Conservation (phyloP, 352 stramenopile genomes). For the Phytopythium mirpurense region DNA sequence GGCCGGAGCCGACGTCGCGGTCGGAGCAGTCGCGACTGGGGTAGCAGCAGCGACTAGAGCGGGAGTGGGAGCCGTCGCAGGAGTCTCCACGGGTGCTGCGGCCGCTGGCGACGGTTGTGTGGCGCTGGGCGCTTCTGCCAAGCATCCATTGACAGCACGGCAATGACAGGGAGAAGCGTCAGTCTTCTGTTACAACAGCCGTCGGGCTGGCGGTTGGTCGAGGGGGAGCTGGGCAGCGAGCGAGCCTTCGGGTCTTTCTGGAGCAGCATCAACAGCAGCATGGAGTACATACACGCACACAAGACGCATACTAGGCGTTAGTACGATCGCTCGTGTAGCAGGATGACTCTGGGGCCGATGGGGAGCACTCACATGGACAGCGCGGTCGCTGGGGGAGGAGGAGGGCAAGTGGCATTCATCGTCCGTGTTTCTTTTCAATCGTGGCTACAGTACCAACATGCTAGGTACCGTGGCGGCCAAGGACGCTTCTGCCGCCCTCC, state of each 20-base stretch:
- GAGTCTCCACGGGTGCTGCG: slow-evolving; percentile 7
- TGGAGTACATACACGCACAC: no score
- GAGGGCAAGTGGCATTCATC: slow-evolving; percentile 2
- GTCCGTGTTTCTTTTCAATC: neutral
- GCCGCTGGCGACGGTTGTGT: slow-evolving; percentile 6
- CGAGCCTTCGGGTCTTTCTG: no score
- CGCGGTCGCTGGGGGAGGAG: slow-evolving; percentile 1
- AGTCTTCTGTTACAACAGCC: neutral
- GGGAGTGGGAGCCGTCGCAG: neutral
- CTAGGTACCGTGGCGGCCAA: slow-evolving; percentile 3
- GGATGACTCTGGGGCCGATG: no score
- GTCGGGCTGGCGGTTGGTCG: neutral
- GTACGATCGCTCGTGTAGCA: no score
- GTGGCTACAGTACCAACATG: slow-evolving; percentile 5
- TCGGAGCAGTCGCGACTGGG: slow-evolving; percentile 8
- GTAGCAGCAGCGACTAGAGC: slow-evolving; percentile 9
- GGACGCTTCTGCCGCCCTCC: neutral
- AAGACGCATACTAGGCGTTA: no score
- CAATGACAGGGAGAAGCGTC: neutral
- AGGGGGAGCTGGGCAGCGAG: neutral
- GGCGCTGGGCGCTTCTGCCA: neutral
- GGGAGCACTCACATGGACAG: slow-evolving; percentile 7
- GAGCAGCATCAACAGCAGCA: no score
- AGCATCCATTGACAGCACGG: neutral
- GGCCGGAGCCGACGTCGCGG: slow-evolving; percentile 14